A percentile compares a stretch with the other conserved stretches of the same genome.
phyloP scores from a whole-genome alignment of 164 flowering plant species.

The Umbilicus rupestris region DNA sequence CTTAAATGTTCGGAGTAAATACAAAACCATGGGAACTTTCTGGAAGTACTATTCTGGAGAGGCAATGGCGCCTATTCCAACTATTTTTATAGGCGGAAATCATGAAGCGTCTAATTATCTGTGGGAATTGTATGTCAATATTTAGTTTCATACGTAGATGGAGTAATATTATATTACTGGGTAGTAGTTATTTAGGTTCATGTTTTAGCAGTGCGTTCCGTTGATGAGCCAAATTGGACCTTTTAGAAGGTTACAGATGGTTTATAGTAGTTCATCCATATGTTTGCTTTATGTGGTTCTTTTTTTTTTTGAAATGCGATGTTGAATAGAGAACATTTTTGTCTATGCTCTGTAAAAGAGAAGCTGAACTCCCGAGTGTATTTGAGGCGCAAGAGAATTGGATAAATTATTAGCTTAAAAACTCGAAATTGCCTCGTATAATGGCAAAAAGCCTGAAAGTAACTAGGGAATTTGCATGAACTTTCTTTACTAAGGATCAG shows the following conservation, averaged over 20 bases:
- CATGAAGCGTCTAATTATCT: conserved; percentile 95
- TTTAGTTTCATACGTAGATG: background rate
- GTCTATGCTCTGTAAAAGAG: too few species aligned
- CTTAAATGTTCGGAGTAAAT: conserved; percentile 57
- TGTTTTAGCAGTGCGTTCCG: background rate
- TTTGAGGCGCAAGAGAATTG: too few species aligned
- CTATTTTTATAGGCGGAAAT: conserved; percentile 94
- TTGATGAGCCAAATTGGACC: too few species aligned
- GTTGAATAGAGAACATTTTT: background rate
- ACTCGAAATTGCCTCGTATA: too few species aligned
- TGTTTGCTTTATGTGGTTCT: background rate
- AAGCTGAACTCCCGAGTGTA: too few species aligned
- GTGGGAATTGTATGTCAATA: conserved; percentile 86
- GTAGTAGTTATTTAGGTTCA: background rate
- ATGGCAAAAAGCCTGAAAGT: too few species aligned
- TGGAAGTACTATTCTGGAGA: conserved; percentile 96
- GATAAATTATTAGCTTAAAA: too few species aligned
- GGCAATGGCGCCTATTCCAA: conserved; percentile 79
- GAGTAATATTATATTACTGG: background rate
- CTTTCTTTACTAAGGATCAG: background rate
- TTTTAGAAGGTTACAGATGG: too few species aligned
- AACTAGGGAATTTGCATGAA: background rate
- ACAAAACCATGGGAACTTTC: conserved; percentile 67
- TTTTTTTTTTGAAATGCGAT: background rate
- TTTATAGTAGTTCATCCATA: too few species aligned